Percentiles rank a stretch among this genome's conserved stretches.
Evolutionary conservation across 352 stramenopile genomes (phyloP).

Genomic region (Aphanomyces cochlioides): DNA sequence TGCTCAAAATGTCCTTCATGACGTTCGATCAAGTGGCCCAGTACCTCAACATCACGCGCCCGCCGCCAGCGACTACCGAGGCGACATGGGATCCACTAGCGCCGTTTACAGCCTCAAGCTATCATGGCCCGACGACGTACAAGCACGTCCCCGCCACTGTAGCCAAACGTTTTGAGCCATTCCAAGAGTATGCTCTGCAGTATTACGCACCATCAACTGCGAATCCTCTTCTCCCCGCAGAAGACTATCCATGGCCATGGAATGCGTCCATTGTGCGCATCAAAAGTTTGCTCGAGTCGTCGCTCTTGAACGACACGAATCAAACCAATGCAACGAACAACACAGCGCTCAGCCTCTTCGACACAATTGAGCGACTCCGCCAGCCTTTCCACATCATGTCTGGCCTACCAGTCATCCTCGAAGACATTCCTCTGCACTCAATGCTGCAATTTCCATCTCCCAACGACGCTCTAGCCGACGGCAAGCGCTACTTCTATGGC

Average conservation of each 20-base stretch:
- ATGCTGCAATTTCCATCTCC: not conserved
- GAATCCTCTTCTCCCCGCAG: not conserved
- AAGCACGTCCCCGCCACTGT: not conserved
- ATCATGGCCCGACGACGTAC: not conserved
- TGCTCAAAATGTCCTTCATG: conserved; percentile 4
- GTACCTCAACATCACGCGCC: conserved; percentile 11
- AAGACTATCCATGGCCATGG: conserved; percentile 23
- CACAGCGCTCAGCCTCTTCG: not conserved
- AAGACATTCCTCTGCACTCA: not conserved
- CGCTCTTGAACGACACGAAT: not conserved
- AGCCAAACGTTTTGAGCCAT: conserved; percentile 13
- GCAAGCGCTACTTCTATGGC: conserved; percentile 13
- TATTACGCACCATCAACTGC: conserved; percentile 17
- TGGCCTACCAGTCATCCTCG: conserved; percentile 1
- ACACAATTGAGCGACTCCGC: not conserved
- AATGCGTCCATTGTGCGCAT: not conserved
- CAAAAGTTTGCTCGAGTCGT: not conserved
- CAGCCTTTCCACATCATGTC: conserved; percentile 7
- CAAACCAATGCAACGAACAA: not conserved
- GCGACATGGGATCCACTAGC: not conserved
- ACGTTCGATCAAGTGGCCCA: conserved; percentile 7
- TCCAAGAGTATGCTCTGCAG: not conserved
- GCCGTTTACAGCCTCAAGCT: not conserved
- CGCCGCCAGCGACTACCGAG: not conserved
- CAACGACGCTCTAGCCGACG: not conserved